These are phyloP conservation scores for Pseudozyma sp. DNA, from an alignment of 1,284 basidiomycete species.

Conservation along the genomic window DNA sequence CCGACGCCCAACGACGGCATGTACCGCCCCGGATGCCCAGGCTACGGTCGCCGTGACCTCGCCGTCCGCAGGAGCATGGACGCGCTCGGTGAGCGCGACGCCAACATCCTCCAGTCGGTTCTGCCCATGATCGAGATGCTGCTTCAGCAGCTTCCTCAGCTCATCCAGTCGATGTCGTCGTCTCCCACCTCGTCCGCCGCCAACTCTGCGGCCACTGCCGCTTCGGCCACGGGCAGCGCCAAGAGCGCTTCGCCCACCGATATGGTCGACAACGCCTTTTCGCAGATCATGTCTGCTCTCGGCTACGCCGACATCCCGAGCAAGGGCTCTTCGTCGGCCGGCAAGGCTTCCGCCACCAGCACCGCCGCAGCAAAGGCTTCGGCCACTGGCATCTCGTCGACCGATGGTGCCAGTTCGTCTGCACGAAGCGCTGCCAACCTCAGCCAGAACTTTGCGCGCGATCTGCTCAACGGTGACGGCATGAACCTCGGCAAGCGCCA, in stretches of 20 bases:
- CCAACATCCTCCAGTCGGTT: constrained; percentile 36
- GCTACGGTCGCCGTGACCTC: constrained; percentile 54
- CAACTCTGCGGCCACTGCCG: constrained; percentile 22
- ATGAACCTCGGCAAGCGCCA: constrained; percentile 48
- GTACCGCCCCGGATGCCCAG: constrained; percentile 58
- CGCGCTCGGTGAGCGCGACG: constrained; percentile 37
- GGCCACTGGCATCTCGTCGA: constrained; percentile 8
- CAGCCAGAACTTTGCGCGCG: constrained; percentile 38
- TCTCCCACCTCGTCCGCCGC: constrained; percentile 21
- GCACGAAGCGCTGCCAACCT: constrained; percentile 46
- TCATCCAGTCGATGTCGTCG: constrained; percentile 27
- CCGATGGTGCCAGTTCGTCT: constrained; percentile 19
- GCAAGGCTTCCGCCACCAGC: constrained; percentile 14
- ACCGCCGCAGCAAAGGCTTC: constrained; percentile 7
- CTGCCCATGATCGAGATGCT: constrained; percentile 55
- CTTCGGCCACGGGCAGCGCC: constrained; percentile 23
- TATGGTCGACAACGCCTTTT: constrained; percentile 31
- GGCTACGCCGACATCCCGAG: constrained; percentile 10
- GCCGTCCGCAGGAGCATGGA: constrained; percentile 34
- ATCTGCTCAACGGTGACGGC: constrained; percentile 46
- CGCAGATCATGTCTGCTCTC: constrained; percentile 41
- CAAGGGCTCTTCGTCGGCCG: constrained; percentile 3
- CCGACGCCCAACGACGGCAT: constrained; percentile 54
- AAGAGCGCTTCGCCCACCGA: constrained; percentile 27
- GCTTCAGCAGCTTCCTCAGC: constrained; percentile 37